Evolutionary conservation across 495 filamentous ascomycete species (phyloP).

Genomic region (Aspergillus incahuasiensis): DNA sequence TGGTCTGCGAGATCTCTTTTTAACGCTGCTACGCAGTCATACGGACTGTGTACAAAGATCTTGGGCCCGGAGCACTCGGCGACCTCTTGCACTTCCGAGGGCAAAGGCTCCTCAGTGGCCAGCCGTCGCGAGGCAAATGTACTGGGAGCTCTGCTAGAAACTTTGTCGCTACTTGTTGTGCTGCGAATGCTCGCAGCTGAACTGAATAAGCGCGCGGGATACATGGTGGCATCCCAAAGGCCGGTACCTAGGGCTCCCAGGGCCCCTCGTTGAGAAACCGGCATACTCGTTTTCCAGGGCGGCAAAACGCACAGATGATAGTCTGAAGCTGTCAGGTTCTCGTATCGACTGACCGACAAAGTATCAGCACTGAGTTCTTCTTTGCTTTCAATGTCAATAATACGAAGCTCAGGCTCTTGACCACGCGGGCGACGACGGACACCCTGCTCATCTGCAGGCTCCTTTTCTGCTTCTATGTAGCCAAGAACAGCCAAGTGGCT

Average conservation of each 20-base stretch:
- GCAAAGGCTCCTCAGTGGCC: conserved; percentile 24
- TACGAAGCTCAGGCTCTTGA: conserved; percentile 77
- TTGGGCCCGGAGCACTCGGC: conserved; percentile 68
- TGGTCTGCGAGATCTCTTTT: conserved; percentile 82
- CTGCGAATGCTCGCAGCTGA: conserved; percentile 82
- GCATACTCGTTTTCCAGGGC: conserved; percentile 58
- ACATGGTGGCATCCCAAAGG: conserved; percentile 76
- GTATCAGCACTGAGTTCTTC: conserved; percentile 76
- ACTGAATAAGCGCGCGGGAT: conserved; percentile 77
- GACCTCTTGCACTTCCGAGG: conserved; percentile 42
- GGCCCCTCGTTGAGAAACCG: conserved; percentile 58
- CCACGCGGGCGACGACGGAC: conserved; percentile 67
- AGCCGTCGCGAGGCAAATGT: conserved; percentile 38
- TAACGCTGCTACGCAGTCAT: conserved; percentile 84
- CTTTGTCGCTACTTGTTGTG: conserved; percentile 56
- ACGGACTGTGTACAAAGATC: conserved; percentile 93
- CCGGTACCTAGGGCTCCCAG: conserved; percentile 61
- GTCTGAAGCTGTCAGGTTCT: conserved; percentile 80
- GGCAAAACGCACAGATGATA: conserved; percentile 86
- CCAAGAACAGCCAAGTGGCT: conserved; percentile 85
- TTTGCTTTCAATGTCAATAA: conserved; percentile 82
- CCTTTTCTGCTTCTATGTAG: conserved; percentile 70
- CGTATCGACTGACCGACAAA: conserved; percentile 76
- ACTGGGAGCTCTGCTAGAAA: conserved; percentile 40
- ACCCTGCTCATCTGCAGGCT: conserved; percentile 35